Evolutionary conservation across 1,284 basidiomycete species (phyloP).

Genomic region (Fereydounia khargensis): DNA sequence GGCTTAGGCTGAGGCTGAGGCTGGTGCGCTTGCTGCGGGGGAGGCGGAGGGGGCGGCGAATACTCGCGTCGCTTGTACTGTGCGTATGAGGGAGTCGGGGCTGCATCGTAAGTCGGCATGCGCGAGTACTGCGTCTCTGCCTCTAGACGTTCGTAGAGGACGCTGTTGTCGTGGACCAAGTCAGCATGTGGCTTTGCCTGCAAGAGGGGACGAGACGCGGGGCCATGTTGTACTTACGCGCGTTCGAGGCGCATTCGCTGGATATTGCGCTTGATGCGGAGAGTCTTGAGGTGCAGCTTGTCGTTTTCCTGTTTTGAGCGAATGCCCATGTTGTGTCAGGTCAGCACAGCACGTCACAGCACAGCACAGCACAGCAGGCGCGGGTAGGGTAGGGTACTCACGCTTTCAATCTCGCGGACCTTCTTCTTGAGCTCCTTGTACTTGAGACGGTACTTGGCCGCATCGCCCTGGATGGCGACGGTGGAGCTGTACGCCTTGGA

Average conservation of each 20-base stretch:
- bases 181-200: too few species aligned
- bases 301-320: constrained; percentile 71
- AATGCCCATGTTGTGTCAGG: constrained; percentile 4
- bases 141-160: constrained; percentile 48
- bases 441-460: constrained; percentile 81
- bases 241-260: constrained; percentile 83
- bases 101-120: too few species aligned
- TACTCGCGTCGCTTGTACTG: too few species aligned
- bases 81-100: too few species aligned
- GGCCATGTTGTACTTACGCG: too few species aligned
- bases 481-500: constrained; percentile 52
- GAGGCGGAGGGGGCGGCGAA: too few species aligned
- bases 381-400: constrained; percentile 59
- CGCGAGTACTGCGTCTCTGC: too few species aligned
- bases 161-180: constrained; percentile 7
- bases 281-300: constrained; percentile 75
- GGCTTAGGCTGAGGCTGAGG: too few species aligned
- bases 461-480: constrained; percentile 64
- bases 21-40: too few species aligned
- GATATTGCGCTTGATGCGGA: constrained; percentile 78
- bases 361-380: not conserved
- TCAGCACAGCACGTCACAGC: not conserved
- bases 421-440: constrained; percentile 86
- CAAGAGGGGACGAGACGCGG: too few species aligned
- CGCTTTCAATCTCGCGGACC: constrained; percentile 80